Conservation (phyloP, 345 rosid genomes). For the Zanthoxylum bungeanum region DNA sequence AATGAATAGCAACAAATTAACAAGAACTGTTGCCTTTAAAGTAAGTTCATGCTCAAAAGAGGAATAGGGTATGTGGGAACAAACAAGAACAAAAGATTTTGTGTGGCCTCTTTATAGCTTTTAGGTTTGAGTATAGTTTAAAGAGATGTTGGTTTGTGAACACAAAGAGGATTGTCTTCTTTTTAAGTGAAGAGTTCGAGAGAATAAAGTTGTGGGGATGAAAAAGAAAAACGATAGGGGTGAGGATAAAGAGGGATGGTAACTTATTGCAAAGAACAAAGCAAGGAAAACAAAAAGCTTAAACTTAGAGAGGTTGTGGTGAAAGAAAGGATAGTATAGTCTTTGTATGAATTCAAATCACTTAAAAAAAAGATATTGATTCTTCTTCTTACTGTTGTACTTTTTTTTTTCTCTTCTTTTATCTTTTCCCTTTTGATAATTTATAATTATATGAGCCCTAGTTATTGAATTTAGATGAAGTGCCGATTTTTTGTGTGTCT, state of each 20-base stretch:
- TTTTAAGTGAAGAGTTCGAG: slow-evolving; percentile 56
- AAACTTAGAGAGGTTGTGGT: slow-evolving; percentile 13
- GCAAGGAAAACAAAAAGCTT: slow-evolving; percentile 18
- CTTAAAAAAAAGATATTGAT: slow-evolving; percentile 44
- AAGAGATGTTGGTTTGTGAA: slow-evolving; percentile 56
- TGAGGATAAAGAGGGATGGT: slow-evolving; percentile 51
- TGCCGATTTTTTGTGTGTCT: no score
- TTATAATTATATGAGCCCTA: neutral
- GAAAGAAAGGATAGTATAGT: slow-evolving; percentile 21
- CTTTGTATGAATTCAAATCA: slow-evolving; percentile 45
- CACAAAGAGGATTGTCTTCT: slow-evolving; percentile 60
- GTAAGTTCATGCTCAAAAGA: slow-evolving; percentile 27
- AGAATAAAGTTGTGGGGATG: slow-evolving; percentile 46
- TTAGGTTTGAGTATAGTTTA: slow-evolving; percentile 23
- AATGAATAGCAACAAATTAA: neutral
- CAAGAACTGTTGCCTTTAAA: slow-evolving; percentile 8
- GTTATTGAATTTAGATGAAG: no score
- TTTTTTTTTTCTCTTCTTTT: neutral
- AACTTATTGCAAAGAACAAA: slow-evolving; percentile 60
- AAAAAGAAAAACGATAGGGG: slow-evolving; percentile 36
- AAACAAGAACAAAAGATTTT: slow-evolving; percentile 35
- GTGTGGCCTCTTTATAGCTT: slow-evolving; percentile 28
- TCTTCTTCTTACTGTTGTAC: slow-evolving; percentile 39
- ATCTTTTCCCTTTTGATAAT: slow-evolving; percentile 11
- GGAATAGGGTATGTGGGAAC: slow-evolving; percentile 24